phyloP scores from a whole-genome alignment of 108 stramenopile species.

The Nannochloropsis oceanica region DNA sequence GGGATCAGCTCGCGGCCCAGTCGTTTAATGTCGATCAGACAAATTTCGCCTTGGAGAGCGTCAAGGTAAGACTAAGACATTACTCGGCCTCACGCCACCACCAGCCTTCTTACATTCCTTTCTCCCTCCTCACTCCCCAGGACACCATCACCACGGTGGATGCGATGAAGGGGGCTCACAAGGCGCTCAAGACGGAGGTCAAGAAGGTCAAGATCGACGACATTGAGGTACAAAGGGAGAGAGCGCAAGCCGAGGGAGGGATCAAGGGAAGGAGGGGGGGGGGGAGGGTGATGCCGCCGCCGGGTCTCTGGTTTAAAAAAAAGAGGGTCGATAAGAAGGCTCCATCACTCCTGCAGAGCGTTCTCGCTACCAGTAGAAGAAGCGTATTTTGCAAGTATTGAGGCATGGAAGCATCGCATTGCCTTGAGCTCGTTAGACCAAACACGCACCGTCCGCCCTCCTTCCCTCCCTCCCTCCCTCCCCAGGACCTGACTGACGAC shows the following conservation, averaged over 20 bases:
- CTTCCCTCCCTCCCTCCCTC: background rate
- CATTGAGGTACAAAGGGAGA: conserved; percentile 44
- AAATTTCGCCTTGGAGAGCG: conserved; percentile 71
- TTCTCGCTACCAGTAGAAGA: too few species aligned
- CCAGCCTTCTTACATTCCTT: background rate
- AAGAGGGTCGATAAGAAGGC: too few species aligned
- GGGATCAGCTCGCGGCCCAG: conserved; percentile 80
- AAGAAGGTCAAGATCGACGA: conserved; percentile 80
- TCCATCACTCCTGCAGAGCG: too few species aligned
- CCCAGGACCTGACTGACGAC: conserved; percentile 70
- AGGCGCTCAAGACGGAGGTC: conserved; percentile 59
- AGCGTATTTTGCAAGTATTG: too few species aligned
- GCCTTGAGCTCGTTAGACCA: too few species aligned
- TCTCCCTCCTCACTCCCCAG: conserved; percentile 42
- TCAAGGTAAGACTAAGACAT: background rate
- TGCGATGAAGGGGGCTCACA: conserved; percentile 84
- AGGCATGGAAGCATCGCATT: too few species aligned
- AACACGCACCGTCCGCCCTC: background rate
- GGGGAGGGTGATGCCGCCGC: background rate
- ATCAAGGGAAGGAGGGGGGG: background rate
- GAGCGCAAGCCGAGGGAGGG: too few species aligned
- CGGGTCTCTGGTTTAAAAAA: too few species aligned
- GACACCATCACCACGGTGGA: conserved; percentile 73
- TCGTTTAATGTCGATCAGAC: conserved; percentile 95
- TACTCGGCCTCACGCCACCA: background rate